phyloP scores from a whole-genome alignment of 768 basidiomycete genomes.

The Nidularia sp. region DNA sequence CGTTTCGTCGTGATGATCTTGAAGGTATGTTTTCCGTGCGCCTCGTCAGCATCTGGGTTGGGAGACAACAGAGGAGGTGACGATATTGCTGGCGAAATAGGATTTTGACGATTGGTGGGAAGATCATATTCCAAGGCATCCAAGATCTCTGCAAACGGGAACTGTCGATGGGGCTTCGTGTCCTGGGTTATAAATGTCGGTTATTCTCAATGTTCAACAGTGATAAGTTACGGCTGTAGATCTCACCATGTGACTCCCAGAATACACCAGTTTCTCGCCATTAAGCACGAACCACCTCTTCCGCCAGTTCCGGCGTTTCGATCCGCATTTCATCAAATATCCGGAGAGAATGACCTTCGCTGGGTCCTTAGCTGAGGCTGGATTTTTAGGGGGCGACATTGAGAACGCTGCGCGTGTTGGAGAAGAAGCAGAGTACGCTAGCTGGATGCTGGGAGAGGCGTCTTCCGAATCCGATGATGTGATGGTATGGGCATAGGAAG shows the following conservation, averaged over 20 bases:
- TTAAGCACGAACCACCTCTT: constrained; percentile 98
- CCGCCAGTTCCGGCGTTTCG: constrained; percentile 90
- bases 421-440: constrained; percentile 38
- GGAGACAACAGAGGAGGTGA: constrained; percentile 29
- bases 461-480: constrained; percentile 84
- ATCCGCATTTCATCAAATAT: constrained; percentile 95
- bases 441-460: constrained; percentile 39
- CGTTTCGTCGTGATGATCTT: constrained; percentile 95
- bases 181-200: constrained; percentile 52
- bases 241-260: constrained; percentile 92
- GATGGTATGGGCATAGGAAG: constrained; percentile 38
- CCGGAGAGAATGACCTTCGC: constrained; percentile 83
- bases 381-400: constrained; percentile 38
- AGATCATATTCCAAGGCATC: constrained; percentile 90
- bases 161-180: constrained; percentile 81
- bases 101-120: constrained; percentile 45
- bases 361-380: constrained; percentile 44
- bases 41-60: constrained; percentile 38
- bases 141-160: constrained; percentile 79
- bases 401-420: constrained; percentile 35
- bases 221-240: constrained; percentile 3
- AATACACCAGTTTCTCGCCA: constrained; percentile 83
- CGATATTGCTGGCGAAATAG: constrained; percentile 23
- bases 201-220: not conserved
- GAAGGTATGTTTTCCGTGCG: constrained; percentile 65